Base-by-base conservation (phyloP, 2,329 filamentous ascomycete species). In the Keithomyces neogunnii region DNA sequence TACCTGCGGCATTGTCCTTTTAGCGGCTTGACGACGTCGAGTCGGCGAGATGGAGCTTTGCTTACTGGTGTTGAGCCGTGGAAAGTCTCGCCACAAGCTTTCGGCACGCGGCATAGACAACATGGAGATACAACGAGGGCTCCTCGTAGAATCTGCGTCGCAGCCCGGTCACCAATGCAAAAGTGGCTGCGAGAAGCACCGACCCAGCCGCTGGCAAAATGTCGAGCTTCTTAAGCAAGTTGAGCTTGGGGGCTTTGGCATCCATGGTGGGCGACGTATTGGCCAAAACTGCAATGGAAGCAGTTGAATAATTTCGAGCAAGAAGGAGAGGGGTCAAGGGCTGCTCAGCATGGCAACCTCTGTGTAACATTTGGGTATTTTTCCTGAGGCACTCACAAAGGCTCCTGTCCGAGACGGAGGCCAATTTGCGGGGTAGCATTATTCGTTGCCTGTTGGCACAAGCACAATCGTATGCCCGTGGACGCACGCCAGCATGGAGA, bases 31-130 rank as follows among this genome's bases (percentile, higher is more conserved):
- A 13, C 1, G 11, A 9, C n/a, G 36, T 7, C 6, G 11, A 4
- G 4, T 5, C n/a, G 28, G 28, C 38, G 36, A 11, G 38, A 5
- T 26, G 8, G 7, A 2, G 38, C n/a, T 5, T 13, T 5, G 9
- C 55, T 36, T 46, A 58, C 57, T 58, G 57, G 10, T 56, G 38
- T 44, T 60, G 56, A 3, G 53, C 32, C 26, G 57, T 42, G 3
- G 47, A 52, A 13, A 57, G 53, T 5, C 58, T 55, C 3, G 31
- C 9, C 4, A 50, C 47, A 4, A 55, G 38, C 40, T 49, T 53
- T 45, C 57, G 53, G 31, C 55, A 43, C 11, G 53, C 39, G 3
- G 58, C 56, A 36, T 60, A 59, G 26, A 49, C 49, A 7, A 60
- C 42, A 32, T 60, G 57, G 1, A 57, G 48, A 42, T 51, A 52